A percentile compares a stretch with the other conserved stretches of the same genome.
These are phyloP conservation scores for Basipetospora sp. DNA, from an alignment of 2,329 filamentous ascomycete species.

Conservation along the genomic window DNA sequence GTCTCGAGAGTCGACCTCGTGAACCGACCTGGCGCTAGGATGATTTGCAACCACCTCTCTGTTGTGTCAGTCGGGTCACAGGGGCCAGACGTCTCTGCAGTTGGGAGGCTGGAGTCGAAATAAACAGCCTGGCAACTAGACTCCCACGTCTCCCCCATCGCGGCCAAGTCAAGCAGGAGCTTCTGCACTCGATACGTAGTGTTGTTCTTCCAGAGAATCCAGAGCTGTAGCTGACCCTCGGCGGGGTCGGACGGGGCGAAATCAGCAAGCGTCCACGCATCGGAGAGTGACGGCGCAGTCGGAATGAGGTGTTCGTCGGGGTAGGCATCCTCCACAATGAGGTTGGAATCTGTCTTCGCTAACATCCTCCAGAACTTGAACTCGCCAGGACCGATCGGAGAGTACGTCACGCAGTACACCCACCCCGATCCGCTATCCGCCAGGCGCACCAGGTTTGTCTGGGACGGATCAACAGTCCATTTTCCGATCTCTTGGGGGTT, in stretches of 20 bases:
- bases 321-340: conserved; percentile 59
- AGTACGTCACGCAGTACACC: conserved; percentile 62
- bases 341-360: conserved; percentile 46
- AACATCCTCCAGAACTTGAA: conserved; percentile 87
- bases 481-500: conserved; percentile 56
- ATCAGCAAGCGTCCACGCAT: conserved; percentile 67
- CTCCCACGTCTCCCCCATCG: conserved; percentile 46
- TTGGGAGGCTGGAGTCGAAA: conserved; percentile 40
- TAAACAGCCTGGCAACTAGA: conserved; percentile 57
- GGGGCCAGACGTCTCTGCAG: conserved; percentile 42
- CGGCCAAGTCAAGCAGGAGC: conserved; percentile 56
- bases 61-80: conserved; percentile 55
- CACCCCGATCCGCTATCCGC: conserved; percentile 42
- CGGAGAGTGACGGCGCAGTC: conserved; percentile 53
- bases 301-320: conserved; percentile 40
- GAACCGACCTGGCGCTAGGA: conserved; percentile 74
- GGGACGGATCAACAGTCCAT: conserved; percentile 65
- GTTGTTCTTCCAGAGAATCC: conserved; percentile 77
- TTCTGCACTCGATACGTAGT: conserved; percentile 61
- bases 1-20: conserved; percentile 67
- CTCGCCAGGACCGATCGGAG: conserved; percentile 70
- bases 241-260: conserved; percentile 48
- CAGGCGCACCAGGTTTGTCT: conserved; percentile 61
- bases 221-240: conserved; percentile 46
- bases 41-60: conserved; percentile 73